Percentiles rank a stretch among this genome's conserved stretches.
These are phyloP conservation scores for Marsdenia floribunda DNA, from an alignment of 257 asterid species.

Conservation along the genomic window DNA sequence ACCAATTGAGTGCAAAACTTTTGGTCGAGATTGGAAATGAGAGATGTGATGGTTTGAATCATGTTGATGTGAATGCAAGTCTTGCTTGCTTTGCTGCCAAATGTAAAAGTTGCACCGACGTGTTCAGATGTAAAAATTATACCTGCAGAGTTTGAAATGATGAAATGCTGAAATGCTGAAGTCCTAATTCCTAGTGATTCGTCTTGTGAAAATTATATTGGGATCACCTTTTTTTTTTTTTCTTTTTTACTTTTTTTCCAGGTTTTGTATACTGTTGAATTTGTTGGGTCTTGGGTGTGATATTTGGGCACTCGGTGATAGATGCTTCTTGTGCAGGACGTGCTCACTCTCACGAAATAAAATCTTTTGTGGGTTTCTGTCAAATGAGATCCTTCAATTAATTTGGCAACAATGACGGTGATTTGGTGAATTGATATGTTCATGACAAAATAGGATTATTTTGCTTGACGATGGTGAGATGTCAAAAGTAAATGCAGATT, in stretches of 20 bases:
- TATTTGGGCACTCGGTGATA: neutral
- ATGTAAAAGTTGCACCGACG: neutral
- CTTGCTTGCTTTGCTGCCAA: neutral
- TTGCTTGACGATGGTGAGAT: neutral
- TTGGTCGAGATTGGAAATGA: neutral
- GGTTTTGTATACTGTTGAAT: neutral
- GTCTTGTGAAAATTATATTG: too few species aligned
- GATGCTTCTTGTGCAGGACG: neutral
- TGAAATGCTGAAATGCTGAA: neutral
- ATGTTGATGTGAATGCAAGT: neutral
- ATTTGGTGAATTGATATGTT: neutral
- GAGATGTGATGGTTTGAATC: neutral
- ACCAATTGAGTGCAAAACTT: neutral
- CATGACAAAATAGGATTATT: neutral
- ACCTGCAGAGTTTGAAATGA: neutral
- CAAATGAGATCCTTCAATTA: neutral
- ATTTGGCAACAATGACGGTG: neutral
- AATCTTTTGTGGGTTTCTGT: neutral
- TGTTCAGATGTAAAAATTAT: neutral
- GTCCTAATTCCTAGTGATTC: neutral
- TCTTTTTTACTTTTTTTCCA: too few species aligned
- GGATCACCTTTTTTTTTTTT: neutral
- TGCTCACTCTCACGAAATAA: neutral
- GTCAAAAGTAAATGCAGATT: neutral
- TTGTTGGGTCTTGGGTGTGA: neutral